phyloP scores from a whole-genome alignment of 441 rosid species.

The Corymbia citriodora region DNA sequence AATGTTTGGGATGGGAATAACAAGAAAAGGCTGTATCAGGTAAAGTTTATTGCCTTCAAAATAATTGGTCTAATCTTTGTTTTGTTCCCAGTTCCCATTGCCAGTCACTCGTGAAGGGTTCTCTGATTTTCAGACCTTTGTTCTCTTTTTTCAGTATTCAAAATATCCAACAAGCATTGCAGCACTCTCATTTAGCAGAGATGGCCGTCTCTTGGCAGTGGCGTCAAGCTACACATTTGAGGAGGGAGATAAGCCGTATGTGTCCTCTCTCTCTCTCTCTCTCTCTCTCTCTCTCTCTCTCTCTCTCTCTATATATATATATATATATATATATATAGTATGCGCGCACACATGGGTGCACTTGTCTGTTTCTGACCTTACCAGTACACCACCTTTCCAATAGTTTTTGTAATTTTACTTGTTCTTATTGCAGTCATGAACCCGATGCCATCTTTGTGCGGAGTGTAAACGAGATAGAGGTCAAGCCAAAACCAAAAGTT shows the following conservation, averaged over 20 bases:
- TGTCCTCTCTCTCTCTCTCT: not conserved
- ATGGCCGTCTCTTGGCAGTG: conserved; percentile 90
- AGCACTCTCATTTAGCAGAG: conserved; percentile 91
- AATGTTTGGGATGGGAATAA: conserved; percentile 98
- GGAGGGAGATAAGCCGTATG: conserved; percentile 94
- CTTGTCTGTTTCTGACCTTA: not conserved
- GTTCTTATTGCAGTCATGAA: conserved; percentile 61
- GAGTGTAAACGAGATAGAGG: conserved; percentile 78
- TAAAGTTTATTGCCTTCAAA: conserved; percentile 9
- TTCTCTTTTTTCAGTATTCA: conserved; percentile 53
- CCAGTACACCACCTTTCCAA: not conserved
- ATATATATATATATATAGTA: not conserved
- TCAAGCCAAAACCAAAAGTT: conserved; percentile 81
- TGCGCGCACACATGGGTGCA: not conserved
- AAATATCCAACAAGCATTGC: conserved; percentile 89
- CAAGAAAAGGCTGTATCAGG: conserved; percentile 97
- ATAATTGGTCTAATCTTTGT: not conserved
- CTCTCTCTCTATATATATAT: too few relatives aligned
- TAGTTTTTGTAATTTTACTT: not conserved
- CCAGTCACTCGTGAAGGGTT: not conserved
- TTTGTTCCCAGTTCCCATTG: not conserved
- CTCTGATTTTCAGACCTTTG: not conserved
- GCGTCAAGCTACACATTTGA: conserved; percentile 98
- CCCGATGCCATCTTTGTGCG: conserved; percentile 76
- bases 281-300: not conserved